Evolutionary conservation across 225 moss, liverwort and hornwort genomes (phyloP).

Genomic region (Bryoerythrophyllum caledonicum): DNA sequence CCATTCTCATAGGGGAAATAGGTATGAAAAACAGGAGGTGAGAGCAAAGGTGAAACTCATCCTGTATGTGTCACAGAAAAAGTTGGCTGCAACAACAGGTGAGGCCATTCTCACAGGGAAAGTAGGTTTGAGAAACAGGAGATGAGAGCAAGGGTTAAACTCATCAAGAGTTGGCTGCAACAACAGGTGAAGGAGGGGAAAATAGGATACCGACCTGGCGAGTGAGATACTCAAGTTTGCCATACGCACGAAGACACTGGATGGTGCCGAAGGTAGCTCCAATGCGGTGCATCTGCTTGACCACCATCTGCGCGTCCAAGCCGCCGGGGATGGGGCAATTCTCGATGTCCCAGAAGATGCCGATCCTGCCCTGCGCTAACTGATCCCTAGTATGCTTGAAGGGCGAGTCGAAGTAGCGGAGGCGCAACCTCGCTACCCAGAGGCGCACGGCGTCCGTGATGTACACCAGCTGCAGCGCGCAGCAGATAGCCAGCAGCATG

Average conservation of each 20-base stretch:
- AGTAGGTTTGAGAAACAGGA: background rate
- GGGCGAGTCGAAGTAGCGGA: slow-evolving; percentile 74
- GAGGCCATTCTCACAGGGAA: too few relatives aligned
- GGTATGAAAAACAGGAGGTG: too few relatives aligned
- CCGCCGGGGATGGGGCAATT: slow-evolving; percentile 76
- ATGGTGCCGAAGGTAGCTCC: slow-evolving; percentile 63
- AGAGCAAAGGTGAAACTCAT: background rate
- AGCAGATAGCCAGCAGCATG: slow-evolving; percentile 60
- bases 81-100: too few relatives aligned
- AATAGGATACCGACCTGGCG: slow-evolving; percentile 75
- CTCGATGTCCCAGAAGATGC: slow-evolving; percentile 84
- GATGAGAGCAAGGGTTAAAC: too few relatives aligned
- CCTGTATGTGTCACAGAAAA: background rate
- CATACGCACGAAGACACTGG: slow-evolving; percentile 78
- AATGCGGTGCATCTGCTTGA: slow-evolving; percentile 66
- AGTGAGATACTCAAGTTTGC: slow-evolving; percentile 82
- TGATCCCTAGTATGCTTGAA: slow-evolving; percentile 39
- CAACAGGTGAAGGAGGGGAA: too few relatives aligned
- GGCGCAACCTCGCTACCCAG: slow-evolving; percentile 69
- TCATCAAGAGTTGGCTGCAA: too few relatives aligned
- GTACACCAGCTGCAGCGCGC: slow-evolving; percentile 65
- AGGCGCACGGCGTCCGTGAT: slow-evolving; percentile 60
- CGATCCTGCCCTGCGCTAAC: slow-evolving; percentile 44
- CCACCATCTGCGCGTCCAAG: slow-evolving; percentile 57
- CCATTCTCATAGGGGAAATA: too few relatives aligned